Conservation (phyloP, 805 yeast genomes). For the Nakazawaea laoshanensis region DNA sequence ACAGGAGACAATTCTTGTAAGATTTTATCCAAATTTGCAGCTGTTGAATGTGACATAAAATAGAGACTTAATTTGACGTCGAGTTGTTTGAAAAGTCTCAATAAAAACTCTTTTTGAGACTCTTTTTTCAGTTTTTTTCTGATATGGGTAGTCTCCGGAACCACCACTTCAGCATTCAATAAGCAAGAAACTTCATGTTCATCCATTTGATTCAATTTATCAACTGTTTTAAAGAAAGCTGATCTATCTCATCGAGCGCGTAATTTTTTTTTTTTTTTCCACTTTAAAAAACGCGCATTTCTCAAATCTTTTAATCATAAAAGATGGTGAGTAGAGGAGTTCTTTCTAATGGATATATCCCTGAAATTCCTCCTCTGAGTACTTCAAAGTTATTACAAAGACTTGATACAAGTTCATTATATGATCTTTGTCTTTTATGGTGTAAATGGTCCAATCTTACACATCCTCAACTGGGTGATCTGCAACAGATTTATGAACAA, state of each 20-base stretch:
- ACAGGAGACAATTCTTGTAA: conserved; percentile 1
- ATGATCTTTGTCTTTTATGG: conserved; percentile 24
- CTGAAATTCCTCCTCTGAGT: conserved; percentile 17
- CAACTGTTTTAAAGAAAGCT: too few species aligned
- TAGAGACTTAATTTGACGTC: conserved; percentile 6
- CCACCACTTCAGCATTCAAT: background rate
- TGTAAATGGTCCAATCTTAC: conserved; percentile 22
- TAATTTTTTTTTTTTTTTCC: too few species aligned
- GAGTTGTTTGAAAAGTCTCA: conserved; percentile 1
- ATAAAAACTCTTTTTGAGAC: conserved; percentile 7
- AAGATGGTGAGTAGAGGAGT: conserved; percentile 16
- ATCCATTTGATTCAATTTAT: too few species aligned
- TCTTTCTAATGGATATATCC: conserved; percentile 24
- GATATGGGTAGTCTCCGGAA: too few species aligned
- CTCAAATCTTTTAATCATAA: too few species aligned
- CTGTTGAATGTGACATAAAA: conserved; percentile 6
- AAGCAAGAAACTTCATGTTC: background rate
- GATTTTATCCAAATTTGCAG: conserved; percentile 7
- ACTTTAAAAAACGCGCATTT: too few species aligned
- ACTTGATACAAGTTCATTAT: conserved; percentile 20
- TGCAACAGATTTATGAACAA: conserved; percentile 12
- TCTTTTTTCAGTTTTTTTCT: background rate
- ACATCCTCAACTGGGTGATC: conserved; percentile 14
- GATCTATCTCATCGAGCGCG: too few species aligned
- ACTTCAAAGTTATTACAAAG: conserved; percentile 18